Percentiles rank a stretch among this genome's conserved stretches.
Conservation (phyloP, 1,139 yeast genomes). For the Kurtzmaniella quercitrusa region DNA sequence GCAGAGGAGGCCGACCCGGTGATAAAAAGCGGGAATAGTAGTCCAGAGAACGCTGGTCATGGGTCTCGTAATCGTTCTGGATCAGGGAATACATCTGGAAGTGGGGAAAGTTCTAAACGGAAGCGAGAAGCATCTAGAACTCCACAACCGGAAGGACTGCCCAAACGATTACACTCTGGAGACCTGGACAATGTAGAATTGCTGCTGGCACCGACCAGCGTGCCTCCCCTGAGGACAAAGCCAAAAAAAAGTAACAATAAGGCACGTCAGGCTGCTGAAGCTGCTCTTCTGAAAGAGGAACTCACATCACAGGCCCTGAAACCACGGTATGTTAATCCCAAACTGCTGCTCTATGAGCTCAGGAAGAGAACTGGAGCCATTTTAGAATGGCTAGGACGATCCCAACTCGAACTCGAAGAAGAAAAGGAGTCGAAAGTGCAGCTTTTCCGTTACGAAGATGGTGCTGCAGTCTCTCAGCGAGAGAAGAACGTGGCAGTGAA, state of each 20-base stretch:
- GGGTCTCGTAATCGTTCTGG: constrained; percentile 9
- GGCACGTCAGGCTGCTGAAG: constrained; percentile 4
- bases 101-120: neutral
- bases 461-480: constrained; percentile 8
- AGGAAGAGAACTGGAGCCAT: constrained; percentile 86
- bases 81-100: constrained; percentile 12
- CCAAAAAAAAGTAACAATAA: constrained; percentile 4
- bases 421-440: constrained; percentile 59
- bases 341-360: constrained; percentile 74
- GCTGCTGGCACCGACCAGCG: constrained; percentile 1
- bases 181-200: neutral
- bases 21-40: constrained; percentile 4
- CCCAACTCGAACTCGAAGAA: constrained; percentile 72
- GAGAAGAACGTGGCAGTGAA: constrained; percentile 19
- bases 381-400: constrained; percentile 81
- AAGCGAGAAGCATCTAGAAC: neutral
- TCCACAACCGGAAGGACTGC: constrained; percentile 1
- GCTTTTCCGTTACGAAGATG: constrained; percentile 31
- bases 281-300: constrained; percentile 29
- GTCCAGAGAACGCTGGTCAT: constrained; percentile 4
- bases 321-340: constrained; percentile 77
- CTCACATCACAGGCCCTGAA: constrained; percentile 62
- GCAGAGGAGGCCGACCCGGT: constrained; percentile 5
- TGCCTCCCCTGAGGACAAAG: constrained; percentile 1
- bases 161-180: neutral